Evolutionary conservation across 805 yeast genomes (phyloP).

Genomic region (Saccharomycopsis sp.): DNA sequence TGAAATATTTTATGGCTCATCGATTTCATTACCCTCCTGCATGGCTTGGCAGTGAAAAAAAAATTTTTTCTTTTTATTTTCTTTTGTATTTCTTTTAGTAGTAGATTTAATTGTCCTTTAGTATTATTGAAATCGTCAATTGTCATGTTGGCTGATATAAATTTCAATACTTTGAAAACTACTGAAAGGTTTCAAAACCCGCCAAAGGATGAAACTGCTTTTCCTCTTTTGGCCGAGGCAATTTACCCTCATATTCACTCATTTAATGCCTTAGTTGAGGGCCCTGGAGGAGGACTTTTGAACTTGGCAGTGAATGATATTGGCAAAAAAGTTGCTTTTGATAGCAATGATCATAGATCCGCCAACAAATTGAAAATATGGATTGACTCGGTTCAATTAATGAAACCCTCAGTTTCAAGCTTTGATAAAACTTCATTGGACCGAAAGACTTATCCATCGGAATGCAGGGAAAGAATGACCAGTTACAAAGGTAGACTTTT

Average conservation of each 20-base stretch:
- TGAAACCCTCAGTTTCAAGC: slow-evolving; percentile 72
- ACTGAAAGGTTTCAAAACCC: slow-evolving; percentile 83
- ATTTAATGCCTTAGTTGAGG: slow-evolving; percentile 90
- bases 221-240: slow-evolving; percentile 79
- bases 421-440: slow-evolving; percentile 69
- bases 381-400: slow-evolving; percentile 83
- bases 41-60: too few species aligned
- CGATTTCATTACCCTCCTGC: too few species aligned
- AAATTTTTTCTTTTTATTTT: too few species aligned
- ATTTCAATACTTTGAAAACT: slow-evolving; percentile 70
- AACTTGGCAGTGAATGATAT: slow-evolving; percentile 84
- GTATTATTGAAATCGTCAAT: neutral
- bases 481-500: slow-evolving; percentile 75
- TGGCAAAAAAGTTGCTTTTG: slow-evolving; percentile 80
- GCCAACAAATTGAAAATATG: slow-evolving; percentile 84
- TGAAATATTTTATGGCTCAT: neutral
- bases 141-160: slow-evolving; percentile 22
- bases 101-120: neutral
- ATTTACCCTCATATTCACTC: slow-evolving; percentile 94
- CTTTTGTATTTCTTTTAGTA: too few species aligned
- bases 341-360: slow-evolving; percentile 60
- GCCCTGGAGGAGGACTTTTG: slow-evolving; percentile 76
- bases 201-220: slow-evolving; percentile 78
- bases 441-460: slow-evolving; percentile 75
- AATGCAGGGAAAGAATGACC: slow-evolving; percentile 83